These are phyloP conservation scores for Mortierella sp. DNA, from an alignment of 371 early-diverging fungal species.

Conservation along the genomic window DNA sequence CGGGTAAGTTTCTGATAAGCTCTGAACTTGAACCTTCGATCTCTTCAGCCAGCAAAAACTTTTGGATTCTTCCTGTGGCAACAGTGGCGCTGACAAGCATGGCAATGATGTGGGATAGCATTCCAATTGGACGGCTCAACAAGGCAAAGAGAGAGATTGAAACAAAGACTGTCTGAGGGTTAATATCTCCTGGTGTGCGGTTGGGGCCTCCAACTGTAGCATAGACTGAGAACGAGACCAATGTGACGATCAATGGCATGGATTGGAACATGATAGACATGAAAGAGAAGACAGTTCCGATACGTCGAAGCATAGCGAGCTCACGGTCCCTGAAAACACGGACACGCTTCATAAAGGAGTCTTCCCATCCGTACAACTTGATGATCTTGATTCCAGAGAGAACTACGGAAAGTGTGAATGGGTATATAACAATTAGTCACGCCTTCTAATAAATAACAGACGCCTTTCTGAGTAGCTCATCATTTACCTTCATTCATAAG, in stretches of 20 bases:
- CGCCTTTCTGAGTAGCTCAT: slow-evolving; percentile 13
- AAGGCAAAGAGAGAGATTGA: slow-evolving; percentile 38
- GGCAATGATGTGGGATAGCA: slow-evolving; percentile 40
- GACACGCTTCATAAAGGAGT: slow-evolving; percentile 53
- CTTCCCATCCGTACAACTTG: slow-evolving; percentile 62
- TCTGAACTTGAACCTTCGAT: slow-evolving; percentile 51
- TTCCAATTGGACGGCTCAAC: slow-evolving; percentile 41
- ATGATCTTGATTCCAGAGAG: slow-evolving; percentile 62
- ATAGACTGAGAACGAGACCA: slow-evolving; percentile 46
- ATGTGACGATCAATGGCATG: slow-evolving; percentile 58
- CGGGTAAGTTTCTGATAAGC: slow-evolving; percentile 19
- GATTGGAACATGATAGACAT: slow-evolving; percentile 70
- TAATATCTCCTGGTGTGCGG: slow-evolving; percentile 29
- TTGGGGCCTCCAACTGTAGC: slow-evolving; percentile 46
- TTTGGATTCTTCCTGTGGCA: slow-evolving; percentile 63
- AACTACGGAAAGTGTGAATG: neutral
- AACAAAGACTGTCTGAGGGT: slow-evolving; percentile 45
- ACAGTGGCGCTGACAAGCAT: slow-evolving; percentile 30
- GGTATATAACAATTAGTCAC: neutral
- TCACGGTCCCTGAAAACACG: slow-evolving; percentile 42
- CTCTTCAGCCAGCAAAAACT: slow-evolving; percentile 74
- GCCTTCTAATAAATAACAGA: neutral
- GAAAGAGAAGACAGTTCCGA: slow-evolving; percentile 35
- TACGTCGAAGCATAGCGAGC: slow-evolving; percentile 27
- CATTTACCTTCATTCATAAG: slow-evolving; percentile 57